These are phyloP conservation scores for Ophiostoma ulmi DNA, from an alignment of 2,329 filamentous ascomycete species.

Conservation along the genomic window DNA sequence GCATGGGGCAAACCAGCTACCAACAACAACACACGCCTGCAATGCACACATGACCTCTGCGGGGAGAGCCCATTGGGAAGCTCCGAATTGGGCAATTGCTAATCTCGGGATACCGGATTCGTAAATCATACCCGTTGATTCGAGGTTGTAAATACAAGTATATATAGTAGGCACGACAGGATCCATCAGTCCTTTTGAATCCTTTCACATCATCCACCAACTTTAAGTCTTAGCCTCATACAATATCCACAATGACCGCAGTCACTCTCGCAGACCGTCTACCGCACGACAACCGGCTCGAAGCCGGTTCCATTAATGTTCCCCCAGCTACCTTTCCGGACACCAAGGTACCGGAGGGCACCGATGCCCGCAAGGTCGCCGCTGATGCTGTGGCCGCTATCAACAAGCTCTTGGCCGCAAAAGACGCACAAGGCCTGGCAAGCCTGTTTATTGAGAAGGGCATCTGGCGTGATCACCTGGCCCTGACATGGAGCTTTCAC, in stretches of 20 bases:
- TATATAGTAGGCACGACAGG: background rate
- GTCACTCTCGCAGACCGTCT: constrained; percentile 19
- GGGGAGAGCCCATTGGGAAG: constrained; percentile 6
- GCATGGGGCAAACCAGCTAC: background rate
- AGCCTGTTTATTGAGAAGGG: constrained; percentile 42
- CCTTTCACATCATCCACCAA: background rate
- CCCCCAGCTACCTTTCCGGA: constrained; percentile 42
- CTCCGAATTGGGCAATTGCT: background rate
- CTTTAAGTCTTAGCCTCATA: background rate
- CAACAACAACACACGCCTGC: background rate
- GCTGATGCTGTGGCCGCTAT: constrained; percentile 37
- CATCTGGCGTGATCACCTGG: constrained; percentile 57
- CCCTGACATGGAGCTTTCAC: constrained; percentile 52
- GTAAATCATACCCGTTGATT: background rate
- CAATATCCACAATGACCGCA: constrained; percentile 6
- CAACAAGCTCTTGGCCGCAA: constrained; percentile 38
- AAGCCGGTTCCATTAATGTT: constrained; percentile 53
- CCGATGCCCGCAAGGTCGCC: constrained; percentile 39
- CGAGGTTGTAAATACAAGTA: background rate
- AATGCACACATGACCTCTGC: constrained; percentile 6
- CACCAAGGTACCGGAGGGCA: constrained; percentile 29
- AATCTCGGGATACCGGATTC: constrained; percentile 11
- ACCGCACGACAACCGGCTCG: constrained; percentile 26
- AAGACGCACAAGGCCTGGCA: constrained; percentile 36
- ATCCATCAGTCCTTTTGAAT: background rate